phyloP scores from a whole-genome alignment of 208 protist genomes.

The Angomonas ambiguus region DNA sequence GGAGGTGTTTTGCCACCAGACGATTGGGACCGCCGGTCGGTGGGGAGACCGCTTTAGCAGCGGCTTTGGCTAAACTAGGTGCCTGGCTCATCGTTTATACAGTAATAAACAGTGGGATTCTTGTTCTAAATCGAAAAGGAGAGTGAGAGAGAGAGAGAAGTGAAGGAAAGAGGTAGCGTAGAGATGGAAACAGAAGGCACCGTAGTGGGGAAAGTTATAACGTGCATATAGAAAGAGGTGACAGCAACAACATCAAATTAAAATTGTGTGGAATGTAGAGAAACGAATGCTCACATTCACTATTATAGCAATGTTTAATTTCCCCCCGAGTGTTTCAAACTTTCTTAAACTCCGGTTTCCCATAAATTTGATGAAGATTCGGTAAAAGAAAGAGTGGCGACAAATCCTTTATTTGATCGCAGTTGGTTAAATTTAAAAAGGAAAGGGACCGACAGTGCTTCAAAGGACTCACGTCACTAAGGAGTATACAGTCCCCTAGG shows the following conservation, averaged over 20 bases:
- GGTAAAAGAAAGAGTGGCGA: not conserved
- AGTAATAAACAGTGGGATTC: no score
- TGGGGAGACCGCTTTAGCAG: slow-evolving; percentile 2
- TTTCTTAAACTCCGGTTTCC: not conserved
- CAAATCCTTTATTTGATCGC: not conserved
- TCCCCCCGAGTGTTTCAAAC: no score
- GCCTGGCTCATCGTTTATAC: not conserved
- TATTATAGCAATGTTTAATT: no score
- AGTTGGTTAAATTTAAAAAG: not conserved
- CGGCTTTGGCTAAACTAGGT: not conserved
- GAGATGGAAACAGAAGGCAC: no score
- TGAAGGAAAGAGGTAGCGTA: not conserved
- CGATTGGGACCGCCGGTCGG: slow-evolving; percentile 11
- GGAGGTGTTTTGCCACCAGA: slow-evolving; percentile 45
- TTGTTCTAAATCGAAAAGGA: no score
- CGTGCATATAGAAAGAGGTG: no score
- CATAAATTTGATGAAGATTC: not conserved
- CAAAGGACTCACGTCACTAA: not conserved
- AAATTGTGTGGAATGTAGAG: not conserved
- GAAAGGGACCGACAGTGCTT: not conserved
- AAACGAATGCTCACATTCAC: no score
- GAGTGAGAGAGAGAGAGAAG: slow-evolving; percentile 6
- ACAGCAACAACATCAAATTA: not conserved
- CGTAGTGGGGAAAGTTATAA: no score
- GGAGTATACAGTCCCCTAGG: not conserved